Conservation (phyloP, 345 rosid species). For the Eucalyptus regnans region DNA sequence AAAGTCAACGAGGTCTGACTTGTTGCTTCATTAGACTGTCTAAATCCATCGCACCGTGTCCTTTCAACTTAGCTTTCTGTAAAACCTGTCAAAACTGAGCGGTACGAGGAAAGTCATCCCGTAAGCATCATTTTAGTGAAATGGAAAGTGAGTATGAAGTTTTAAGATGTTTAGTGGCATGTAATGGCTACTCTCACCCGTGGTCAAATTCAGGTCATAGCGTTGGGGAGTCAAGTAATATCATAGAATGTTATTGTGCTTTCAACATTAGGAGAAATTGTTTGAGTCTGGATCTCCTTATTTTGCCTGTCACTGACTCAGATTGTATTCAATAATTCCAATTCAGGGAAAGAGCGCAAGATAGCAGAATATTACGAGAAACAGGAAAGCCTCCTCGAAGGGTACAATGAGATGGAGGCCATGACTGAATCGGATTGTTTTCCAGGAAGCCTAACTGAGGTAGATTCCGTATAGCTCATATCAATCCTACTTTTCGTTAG, state of each 20-base stretch:
- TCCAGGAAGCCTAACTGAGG: slow-evolving; percentile 55
- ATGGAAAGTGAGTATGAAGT: neutral
- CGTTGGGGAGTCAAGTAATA: neutral
- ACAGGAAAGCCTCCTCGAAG: slow-evolving; percentile 69
- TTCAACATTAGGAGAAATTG: neutral
- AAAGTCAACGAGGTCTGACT: neutral
- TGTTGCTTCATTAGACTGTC: neutral
- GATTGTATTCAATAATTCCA: neutral
- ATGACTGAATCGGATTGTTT: slow-evolving; percentile 37
- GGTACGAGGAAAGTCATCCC: neutral
- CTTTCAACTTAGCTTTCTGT: neutral
- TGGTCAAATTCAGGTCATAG: neutral
- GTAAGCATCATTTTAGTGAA: neutral
- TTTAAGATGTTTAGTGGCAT: neutral
- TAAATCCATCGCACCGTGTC: neutral
- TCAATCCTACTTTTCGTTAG: neutral
- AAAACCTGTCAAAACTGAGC: neutral
- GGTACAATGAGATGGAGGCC: slow-evolving; percentile 69
- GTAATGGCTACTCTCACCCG: neutral
- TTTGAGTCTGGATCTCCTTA: neutral
- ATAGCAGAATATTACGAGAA: slow-evolving; percentile 72
- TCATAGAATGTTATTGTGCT: neutral
- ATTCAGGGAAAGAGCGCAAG: slow-evolving; percentile 48
- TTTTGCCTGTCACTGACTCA: neutral
- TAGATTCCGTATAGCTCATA: neutral